These are phyloP conservation scores for Zymoseptoria passerinii DNA, from an alignment of 2,329 filamentous ascomycete genomes.

Conservation along the genomic window DNA sequence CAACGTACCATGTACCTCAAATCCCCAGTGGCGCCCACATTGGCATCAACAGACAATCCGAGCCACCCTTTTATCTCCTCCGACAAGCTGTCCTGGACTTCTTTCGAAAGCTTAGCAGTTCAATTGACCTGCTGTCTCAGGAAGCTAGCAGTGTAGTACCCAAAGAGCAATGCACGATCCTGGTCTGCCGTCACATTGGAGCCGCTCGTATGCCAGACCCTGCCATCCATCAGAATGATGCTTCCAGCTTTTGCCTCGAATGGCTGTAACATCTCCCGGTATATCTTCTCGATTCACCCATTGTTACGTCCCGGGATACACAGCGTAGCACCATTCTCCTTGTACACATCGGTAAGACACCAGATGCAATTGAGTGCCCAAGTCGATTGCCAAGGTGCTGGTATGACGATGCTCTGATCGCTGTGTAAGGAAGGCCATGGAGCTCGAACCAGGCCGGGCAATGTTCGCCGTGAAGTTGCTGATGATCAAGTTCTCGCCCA, in stretches of 20 bases:
- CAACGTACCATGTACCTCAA: background rate
- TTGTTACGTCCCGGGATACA: conserved; percentile 6
- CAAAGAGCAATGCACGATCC: conserved; percentile 9
- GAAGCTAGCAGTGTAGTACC: conserved; percentile 6
- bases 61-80: conserved; percentile 3
- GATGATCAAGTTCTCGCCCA: conserved; percentile 7
- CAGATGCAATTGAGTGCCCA: conserved; percentile 7
- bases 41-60: background rate
- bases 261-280: conserved; percentile 2
- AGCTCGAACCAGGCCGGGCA: conserved; percentile 6
- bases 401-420: conserved; percentile 5
- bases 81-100: conserved; percentile 4
- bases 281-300: conserved; percentile 4
- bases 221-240: conserved; percentile 10
- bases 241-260: conserved; percentile 10
- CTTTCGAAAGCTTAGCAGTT: conserved; percentile 6
- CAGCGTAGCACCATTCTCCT: conserved; percentile 8
- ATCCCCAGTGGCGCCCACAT: background rate
- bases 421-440: conserved; percentile 6
- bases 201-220: conserved; percentile 9
- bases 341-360: conserved; percentile 7
- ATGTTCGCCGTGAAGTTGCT: conserved; percentile 10
- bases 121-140: conserved; percentile 9
- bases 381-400: conserved; percentile 5
- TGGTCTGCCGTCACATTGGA: conserved; percentile 6